These are phyloP conservation scores for Acanthamoeba quina DNA, from an alignment of 208 protist species.

Conservation along the genomic window DNA sequence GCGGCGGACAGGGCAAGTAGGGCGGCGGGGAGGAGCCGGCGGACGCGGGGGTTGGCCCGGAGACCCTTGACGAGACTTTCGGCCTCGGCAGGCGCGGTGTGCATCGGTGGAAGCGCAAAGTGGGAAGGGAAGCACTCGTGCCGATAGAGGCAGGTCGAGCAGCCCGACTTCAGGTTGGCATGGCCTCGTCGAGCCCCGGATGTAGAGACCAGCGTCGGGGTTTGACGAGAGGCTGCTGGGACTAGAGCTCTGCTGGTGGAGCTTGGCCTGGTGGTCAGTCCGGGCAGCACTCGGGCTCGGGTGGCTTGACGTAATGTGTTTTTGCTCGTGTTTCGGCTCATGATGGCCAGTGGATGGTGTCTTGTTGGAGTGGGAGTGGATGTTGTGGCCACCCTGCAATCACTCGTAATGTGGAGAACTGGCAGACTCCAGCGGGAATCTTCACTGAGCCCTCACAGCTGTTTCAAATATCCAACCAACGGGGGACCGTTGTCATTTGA, in stretches of 20 bases:
- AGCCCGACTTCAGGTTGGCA: conserved; percentile 1
- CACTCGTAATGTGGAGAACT: neutral
- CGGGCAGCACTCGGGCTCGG: no score
- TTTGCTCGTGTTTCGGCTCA: neutral
- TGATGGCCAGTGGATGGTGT: neutral
- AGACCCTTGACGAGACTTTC: neutral
- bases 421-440: neutral
- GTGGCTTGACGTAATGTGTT: neutral
- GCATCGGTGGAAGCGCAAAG: neutral
- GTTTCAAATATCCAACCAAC: neutral
- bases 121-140: conserved; percentile 53
- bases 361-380: neutral
- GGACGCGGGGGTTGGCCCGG: neutral
- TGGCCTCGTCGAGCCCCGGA: neutral
- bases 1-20: neutral
- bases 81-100: neutral
- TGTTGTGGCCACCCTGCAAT: neutral
- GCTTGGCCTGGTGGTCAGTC: no score
- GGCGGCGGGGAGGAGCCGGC: neutral
- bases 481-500: neutral
- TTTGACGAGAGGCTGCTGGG: no score
- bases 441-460: neutral
- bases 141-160: neutral
- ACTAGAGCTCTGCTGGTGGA: no score
- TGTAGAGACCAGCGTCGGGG: neutral